Evolutionary conservation across 352 stramenopile species (phyloP).

Genomic region (Pythium dissotocum): DNA sequence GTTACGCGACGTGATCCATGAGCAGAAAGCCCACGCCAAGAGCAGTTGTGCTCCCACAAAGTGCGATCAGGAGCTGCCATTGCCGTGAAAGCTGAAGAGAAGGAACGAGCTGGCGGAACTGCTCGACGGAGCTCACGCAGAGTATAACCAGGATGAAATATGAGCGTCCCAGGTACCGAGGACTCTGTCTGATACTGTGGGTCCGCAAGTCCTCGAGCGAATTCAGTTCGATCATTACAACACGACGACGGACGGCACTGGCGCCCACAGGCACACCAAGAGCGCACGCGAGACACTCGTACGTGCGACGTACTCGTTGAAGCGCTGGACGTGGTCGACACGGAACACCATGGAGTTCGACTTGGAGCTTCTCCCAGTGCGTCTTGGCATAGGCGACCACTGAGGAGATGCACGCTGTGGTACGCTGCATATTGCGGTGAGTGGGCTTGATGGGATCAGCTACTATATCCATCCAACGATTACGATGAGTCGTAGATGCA

Average conservation of each 20-base stretch:
- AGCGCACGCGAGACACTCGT: conserved; percentile 8
- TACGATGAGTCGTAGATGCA: no score
- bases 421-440: no score
- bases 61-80: background rate
- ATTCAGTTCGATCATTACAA: background rate
- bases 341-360: conserved; percentile 35
- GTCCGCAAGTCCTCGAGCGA: conserved; percentile 8
- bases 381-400: no score
- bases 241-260: conserved; percentile 21
- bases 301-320: conserved; percentile 18
- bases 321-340: conserved; percentile 22
- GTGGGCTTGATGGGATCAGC: no score
- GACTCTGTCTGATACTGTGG: conserved; percentile 2
- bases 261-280: conserved; percentile 16
- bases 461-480: no score
- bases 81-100: conserved; percentile 4
- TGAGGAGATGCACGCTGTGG: no score
- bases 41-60: background rate
- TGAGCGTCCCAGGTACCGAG: conserved; percentile 1
- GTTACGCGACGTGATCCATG: no score
- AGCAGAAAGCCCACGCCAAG: no score
- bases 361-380: conserved; percentile 24
- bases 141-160: background rate
- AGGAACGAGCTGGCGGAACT: conserved; percentile 18
- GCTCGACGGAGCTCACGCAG: conserved; percentile 7